A percentile compares a stretch with the other conserved stretches of the same genome.
These are phyloP conservation scores for Ambrosiella cleistominuta DNA, from an alignment of 2,329 filamentous ascomycete species.

Conservation along the genomic window DNA sequence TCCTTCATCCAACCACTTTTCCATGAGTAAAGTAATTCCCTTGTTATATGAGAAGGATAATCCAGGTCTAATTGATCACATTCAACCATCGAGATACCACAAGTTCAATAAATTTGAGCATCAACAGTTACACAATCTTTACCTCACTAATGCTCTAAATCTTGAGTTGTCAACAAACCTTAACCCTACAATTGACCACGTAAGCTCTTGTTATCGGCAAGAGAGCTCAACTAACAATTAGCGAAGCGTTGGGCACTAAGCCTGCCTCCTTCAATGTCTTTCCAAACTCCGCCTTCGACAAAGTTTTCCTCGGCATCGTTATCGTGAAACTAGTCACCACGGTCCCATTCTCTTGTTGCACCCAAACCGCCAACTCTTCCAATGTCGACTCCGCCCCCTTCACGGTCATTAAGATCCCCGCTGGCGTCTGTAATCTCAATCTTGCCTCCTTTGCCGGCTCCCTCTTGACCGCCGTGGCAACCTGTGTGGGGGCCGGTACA, in stretches of 20 bases:
- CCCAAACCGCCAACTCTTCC: slow-evolving; percentile 70
- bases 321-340: slow-evolving; percentile 62
- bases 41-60: no score
- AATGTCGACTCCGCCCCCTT: slow-evolving; percentile 78
- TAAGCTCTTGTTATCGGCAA: not conserved
- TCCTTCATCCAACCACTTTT: no score
- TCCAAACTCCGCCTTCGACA: slow-evolving; percentile 57
- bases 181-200: not conserved
- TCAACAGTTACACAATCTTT: not conserved
- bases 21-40: no score
- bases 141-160: not conserved
- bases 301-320: slow-evolving; percentile 77
- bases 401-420: slow-evolving; percentile 68
- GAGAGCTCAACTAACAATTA: slow-evolving; percentile 45
- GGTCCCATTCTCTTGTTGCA: slow-evolving; percentile 53
- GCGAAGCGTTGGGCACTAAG: slow-evolving; percentile 72
- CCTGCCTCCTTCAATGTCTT: slow-evolving; percentile 88
- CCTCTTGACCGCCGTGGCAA: slow-evolving; percentile 36
- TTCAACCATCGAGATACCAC: no score
- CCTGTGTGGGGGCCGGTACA: slow-evolving; percentile 25
- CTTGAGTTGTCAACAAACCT: not conserved
- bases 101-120: no score
- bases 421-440: slow-evolving; percentile 58
- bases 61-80: no score
- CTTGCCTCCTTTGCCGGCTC: slow-evolving; percentile 65